Base-by-base conservation (phyloP, 2,329 filamentous ascomycete genomes). In the Myrmaecium sp. region DNA sequence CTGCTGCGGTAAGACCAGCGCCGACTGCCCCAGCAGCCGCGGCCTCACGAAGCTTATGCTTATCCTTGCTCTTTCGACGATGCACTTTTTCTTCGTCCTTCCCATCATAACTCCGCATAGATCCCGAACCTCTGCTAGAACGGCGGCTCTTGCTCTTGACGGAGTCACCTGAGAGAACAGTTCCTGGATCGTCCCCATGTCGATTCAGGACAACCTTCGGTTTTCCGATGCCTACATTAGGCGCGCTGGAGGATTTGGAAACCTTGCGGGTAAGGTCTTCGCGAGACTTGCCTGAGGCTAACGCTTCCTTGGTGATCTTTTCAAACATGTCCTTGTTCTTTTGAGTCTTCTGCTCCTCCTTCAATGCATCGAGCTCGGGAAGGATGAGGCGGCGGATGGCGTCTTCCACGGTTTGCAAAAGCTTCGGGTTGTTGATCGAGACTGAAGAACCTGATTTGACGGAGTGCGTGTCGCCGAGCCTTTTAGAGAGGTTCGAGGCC, bases 341-440 rank as follows among this genome's bases (percentile, higher is more conserved):
- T 35, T 75, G 71, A 36, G 76, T 75, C 49, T 80, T 84, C 47
- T 86, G 79, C 44, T 93, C 83, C 41, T 84, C 73, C 51, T 93
- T 94, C 29, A 98, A 60, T 6, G 83, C 81, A 40, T 82, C 86
- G 23, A 98, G 62, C 51, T 98, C 86, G 0, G 89, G 89, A 3
- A 98, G 57, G 28, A 94, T 92, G 26, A 93, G 63, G 25, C 83
- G 69, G 35, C 82, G 74, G 43, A 94, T 92, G 9, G 83, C 83
- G 53, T 93, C 83, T 54, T 94, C 84, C 3, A 94, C 84, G 0
- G 83, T 89, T 42, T 89, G 80, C 2, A 94, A 64, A 2, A 94
- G 58, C 45, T 82, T 89, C 0, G 84, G 84, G 42, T 94, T 93
- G 54, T 91, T 92, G 47, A 91, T 80, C 0, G 80, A 86, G 32